A percentile compares a stretch with the other conserved stretches of the same genome.
phyloP scores from a whole-genome alignment of 2,329 filamentous ascomycete species.

The Albifimbria verrucaria region DNA sequence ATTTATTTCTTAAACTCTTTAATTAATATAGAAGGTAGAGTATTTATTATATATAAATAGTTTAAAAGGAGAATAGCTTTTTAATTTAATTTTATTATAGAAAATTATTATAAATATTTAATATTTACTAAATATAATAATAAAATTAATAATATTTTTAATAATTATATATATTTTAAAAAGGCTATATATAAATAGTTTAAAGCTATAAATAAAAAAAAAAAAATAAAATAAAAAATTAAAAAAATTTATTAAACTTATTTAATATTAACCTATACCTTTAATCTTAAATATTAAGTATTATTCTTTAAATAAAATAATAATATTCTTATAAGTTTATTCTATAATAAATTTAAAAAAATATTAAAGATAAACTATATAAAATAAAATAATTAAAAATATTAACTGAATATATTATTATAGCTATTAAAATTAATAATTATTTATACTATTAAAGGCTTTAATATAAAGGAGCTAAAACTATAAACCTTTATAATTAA shows the following conservation, averaged over 20 bases:
- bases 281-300: no score
- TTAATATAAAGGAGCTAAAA: neutral
- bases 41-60: no score
- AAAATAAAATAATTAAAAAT: neutral
- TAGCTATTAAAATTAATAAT: neutral
- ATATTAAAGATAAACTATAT: neutral
- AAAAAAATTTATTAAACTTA: neutral
- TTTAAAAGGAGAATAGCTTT: neutral
- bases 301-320: no score
- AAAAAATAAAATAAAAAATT: no score
- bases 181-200: no score
- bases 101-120: neutral
- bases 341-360: neutral
- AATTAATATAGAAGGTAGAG: no score
- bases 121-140: neutral
- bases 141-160: neutral
- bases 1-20: neutral
- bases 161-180: neutral
- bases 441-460: neutral
- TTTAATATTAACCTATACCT: no score
- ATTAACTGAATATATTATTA: neutral
- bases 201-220: neutral
- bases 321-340: neutral
- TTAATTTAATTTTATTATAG: neutral
- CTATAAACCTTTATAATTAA: neutral